Conservation (phyloP, 1,139 yeast genomes). For the Geotrichum carabidarum region DNA sequence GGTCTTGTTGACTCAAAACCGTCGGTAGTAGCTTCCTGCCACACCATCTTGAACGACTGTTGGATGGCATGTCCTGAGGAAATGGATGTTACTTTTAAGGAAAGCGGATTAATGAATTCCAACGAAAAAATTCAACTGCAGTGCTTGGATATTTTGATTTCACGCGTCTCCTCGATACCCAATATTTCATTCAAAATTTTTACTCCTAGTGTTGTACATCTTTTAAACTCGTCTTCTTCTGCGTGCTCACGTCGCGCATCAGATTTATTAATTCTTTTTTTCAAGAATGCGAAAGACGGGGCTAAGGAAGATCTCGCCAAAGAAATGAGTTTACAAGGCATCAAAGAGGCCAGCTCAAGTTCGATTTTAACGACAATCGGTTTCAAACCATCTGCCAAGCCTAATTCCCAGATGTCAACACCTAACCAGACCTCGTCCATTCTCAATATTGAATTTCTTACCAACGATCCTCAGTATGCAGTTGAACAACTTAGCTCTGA, state of each 20-base stretch:
- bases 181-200: conserved; percentile 42
- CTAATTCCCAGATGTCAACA: not conserved
- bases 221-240: conserved; percentile 35
- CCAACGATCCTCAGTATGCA: conserved; percentile 30
- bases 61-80: conserved; percentile 60
- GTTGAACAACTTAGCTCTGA: conserved; percentile 34
- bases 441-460: conserved; percentile 26
- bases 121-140: conserved; percentile 45
- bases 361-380: conserved; percentile 19
- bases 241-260: conserved; percentile 21
- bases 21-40: conserved; percentile 47
- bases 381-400: conserved; percentile 4
- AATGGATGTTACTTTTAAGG: conserved; percentile 49
- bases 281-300: conserved; percentile 40
- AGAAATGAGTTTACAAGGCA: conserved; percentile 42
- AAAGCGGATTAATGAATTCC: conserved; percentile 48
- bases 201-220: conserved; percentile 41
- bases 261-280: conserved; percentile 41
- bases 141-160: conserved; percentile 39
- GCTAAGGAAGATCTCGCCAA: conserved; percentile 48
- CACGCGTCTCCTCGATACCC: conserved; percentile 27
- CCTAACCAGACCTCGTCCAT: conserved; percentile 5
- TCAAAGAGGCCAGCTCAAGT: conserved; percentile 7
- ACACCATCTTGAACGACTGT: conserved; percentile 56
- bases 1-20: conserved; percentile 49